Base-by-base conservation (phyloP, 345 rosid genomes). In the Trapa incisa region DNA sequence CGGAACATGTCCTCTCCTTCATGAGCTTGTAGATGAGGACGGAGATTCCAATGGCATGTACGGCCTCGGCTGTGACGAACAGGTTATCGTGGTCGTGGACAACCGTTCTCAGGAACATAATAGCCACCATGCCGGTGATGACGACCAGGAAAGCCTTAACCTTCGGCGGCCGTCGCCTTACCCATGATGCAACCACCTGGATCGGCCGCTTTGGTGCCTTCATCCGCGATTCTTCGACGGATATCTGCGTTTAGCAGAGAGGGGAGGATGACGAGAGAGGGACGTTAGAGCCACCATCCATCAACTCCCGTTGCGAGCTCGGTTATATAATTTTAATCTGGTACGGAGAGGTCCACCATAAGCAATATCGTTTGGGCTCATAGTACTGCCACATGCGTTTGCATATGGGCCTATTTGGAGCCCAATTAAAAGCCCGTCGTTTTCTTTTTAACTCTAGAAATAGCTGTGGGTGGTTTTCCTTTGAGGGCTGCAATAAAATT, bases 61-160 rank as follows among this genome's bases (percentile, higher is more conserved):
- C 83, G 35, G 80, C 83, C 80, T 80, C 83, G 39, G 83, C 80
- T 16, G 83, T 80, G 37, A 80, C 80, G 65, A 80, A 80, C 58
- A 80, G 80, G 70, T 74, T 77, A 68, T 80, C 83, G 72, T 80
- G 83, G 52, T 80, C 83, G 64, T 76, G 74, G 15, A 77, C 83
- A 47, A 80, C 78, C 76, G 65, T 74, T 50, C 83, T 74, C 47
- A 80, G 80, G 41, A 80, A 37, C 9, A 80, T 80, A 5, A 80
- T 78, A 15, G 80, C 75, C 15, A 76, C 70, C 78, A 80, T 77
- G 45, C 80, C 83, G 47, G 80, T 67, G 37, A 80, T 72, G 68
- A 80, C 80, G 11, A 80, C 80, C 64, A 80, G 65, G 50, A 74
- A 80, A 6, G 78, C 80, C 71, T 80, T 80, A 45, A 80, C 78